Evolutionary conservation across 306 rosid species (phyloP), one percentile per base, ranked within the genome.

Genomic region (Gleditsia sinensis): DNA sequence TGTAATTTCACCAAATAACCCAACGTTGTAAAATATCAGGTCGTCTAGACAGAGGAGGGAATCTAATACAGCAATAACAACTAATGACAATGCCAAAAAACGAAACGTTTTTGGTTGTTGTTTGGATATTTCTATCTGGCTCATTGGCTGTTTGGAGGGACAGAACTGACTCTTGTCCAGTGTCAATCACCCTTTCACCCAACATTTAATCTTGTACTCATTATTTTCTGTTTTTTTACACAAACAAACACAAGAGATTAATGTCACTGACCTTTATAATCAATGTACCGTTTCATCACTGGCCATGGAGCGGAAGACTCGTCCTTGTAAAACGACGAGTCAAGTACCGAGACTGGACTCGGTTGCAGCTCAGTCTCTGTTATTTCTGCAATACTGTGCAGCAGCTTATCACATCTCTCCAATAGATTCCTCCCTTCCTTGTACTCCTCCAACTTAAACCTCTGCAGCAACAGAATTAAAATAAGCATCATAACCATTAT

Each of bases 341-440:
- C 91, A 0, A 89, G 86, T 0, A 89, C 94, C 20, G 94, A 89
- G 36, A 86, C 87, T 0, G 94, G 94, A 78, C 94, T 89, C 77
- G 94, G 89, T 76, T 84, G 91, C 74, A 83, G 49, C 88, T 86
- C 90, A 53, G 82, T 40, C 25, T 83, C 74, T 32, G 83, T 80
- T 23, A 83, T 83, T 69, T 83, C 91, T 10, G 94, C 89, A 65
- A 89, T 86, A 67, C 86, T 89, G 81, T 80, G 75, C 46, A 89
- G 88, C 70, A 89, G 85, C 84, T 81, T 89, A 68, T 86, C 94
- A 60, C 94, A 84, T 49, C 94, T 84, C 81, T 89, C 91, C 45
- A 89, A 42, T 8, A 84, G n/a, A 62, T 67, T 81, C 68, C 74
- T 81, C 20, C 91, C 91, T 54, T 82, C 87, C 53, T 58, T 82